A percentile compares a stretch with the other conserved stretches of the same genome.
Conservation (phyloP, 805 yeast species). For the Saccharomycopsis guyanensis region DNA sequence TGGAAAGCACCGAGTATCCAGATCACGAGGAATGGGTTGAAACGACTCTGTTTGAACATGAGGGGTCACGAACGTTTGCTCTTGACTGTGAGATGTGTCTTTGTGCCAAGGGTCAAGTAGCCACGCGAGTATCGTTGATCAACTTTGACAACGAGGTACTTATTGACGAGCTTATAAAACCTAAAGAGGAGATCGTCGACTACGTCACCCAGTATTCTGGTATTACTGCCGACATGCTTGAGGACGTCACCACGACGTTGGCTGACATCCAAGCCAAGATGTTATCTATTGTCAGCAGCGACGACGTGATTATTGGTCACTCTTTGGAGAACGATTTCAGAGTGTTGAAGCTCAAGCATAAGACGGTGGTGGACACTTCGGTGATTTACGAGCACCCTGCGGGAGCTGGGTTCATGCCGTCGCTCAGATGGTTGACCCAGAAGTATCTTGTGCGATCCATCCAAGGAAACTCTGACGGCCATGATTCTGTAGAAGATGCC, state of each 20-base stretch:
- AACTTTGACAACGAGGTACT: constrained; percentile 54
- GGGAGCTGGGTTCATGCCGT: constrained; percentile 77
- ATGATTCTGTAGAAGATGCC: constrained; percentile 84
- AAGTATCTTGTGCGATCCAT: constrained; percentile 49
- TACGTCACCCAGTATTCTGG: constrained; percentile 85
- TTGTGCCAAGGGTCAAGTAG: constrained; percentile 50
- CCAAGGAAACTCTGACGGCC: constrained; percentile 58
- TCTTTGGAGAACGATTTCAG: constrained; percentile 78
- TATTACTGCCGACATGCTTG: constrained; percentile 62
- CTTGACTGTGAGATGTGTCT: constrained; percentile 93
- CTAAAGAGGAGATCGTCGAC: constrained; percentile 64
- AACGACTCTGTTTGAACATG: constrained; percentile 46
- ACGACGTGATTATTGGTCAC: constrained; percentile 79
- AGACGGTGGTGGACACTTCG: constrained; percentile 74
- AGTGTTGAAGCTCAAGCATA: constrained; percentile 66
- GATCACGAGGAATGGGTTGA: constrained; percentile 37
- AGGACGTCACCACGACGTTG: constrained; percentile 54
- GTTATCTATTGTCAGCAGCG: constrained; percentile 38
- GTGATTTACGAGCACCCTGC: constrained; percentile 67
- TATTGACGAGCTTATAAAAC: constrained; percentile 72
- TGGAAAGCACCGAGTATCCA: constrained; percentile 13
- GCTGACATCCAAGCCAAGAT: constrained; percentile 60
- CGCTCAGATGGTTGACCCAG: constrained; percentile 62
- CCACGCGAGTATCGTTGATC: constrained; percentile 72
- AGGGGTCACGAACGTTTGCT: constrained; percentile 61